Evolutionary conservation across 768 basidiomycete species (phyloP).

Genomic region (Gymnopilus junonius): DNA sequence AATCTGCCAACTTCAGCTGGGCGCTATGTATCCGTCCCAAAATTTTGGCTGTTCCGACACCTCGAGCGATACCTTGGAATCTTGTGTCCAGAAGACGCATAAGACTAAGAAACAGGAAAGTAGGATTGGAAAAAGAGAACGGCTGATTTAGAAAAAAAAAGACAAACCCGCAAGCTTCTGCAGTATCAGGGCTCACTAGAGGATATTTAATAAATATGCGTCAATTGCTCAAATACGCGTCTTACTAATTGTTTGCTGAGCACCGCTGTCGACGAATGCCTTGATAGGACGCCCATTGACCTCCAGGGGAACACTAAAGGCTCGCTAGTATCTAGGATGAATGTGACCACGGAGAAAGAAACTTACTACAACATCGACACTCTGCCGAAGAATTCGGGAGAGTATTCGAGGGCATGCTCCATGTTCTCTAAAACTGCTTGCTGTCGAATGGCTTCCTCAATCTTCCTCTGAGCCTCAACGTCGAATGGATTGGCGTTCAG

Average conservation of each 20-base stretch:
- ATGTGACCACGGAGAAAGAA: background rate
- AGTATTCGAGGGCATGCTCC: constrained; percentile 92
- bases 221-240: constrained; percentile 11
- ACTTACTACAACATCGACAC: constrained; percentile 97
- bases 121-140: background rate
- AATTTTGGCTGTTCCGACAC: constrained; percentile 94
- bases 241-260: constrained; percentile 95
- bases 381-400: constrained; percentile 90
- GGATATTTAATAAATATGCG: background rate
- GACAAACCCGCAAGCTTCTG: constrained; percentile 86
- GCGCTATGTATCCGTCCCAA: constrained; percentile 94
- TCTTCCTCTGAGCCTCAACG: constrained; percentile 88
- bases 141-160: background rate
- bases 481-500: constrained; percentile 92
- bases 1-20: constrained; percentile 85
- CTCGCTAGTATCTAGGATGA: background rate
- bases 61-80: constrained; percentile 88
- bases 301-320: constrained; percentile 79
- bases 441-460: constrained; percentile 92
- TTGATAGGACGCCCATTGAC: constrained; percentile 91
- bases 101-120: constrained; percentile 50
- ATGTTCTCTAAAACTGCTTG: constrained; percentile 91
- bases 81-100: constrained; percentile 92
- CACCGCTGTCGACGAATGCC: constrained; percentile 98
- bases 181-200: constrained; percentile 89